Evolutionary conservation across 352 stramenopile species (phyloP).

Genomic region (Pythium biforme): DNA sequence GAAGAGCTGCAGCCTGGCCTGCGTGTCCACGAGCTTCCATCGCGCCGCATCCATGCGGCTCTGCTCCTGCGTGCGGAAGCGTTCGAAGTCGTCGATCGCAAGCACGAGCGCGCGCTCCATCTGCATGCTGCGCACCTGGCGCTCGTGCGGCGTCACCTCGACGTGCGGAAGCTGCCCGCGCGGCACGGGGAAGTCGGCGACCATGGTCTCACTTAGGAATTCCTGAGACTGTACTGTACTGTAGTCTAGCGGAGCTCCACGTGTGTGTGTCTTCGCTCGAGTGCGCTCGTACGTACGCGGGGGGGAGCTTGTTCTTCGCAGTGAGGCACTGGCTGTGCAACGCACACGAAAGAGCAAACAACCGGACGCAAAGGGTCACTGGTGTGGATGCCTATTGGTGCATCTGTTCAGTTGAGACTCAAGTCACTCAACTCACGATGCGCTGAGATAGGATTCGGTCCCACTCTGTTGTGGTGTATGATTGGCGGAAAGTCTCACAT

Average conservation of each 20-base stretch:
- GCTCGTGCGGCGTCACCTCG: slow-evolving; percentile 12
- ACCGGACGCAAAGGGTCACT: not conserved
- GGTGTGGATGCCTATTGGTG: not conserved
- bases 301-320: no score
- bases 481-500: not conserved
- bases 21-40: slow-evolving; percentile 18
- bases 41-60: slow-evolving; percentile 6
- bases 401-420: not conserved
- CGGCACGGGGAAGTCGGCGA: slow-evolving; percentile 35
- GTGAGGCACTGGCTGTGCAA: no score
- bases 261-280: no score
- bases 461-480: not conserved
- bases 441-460: not conserved
- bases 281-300: no score
- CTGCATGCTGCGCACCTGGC: slow-evolving; percentile 13
- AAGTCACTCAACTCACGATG: not conserved
- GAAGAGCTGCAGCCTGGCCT: slow-evolving; percentile 12
- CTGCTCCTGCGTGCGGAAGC: slow-evolving; percentile 17
- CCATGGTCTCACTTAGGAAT: slow-evolving; percentile 15
- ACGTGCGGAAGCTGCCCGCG: slow-evolving; percentile 29
- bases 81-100: slow-evolving; percentile 22
- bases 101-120: slow-evolving; percentile 27
- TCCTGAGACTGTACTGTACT: no score
- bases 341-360: no score
- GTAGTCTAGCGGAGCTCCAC: no score